Evolutionary conservation across 2,329 filamentous ascomycete species (phyloP).

Genomic region (Xylaria sp.): DNA sequence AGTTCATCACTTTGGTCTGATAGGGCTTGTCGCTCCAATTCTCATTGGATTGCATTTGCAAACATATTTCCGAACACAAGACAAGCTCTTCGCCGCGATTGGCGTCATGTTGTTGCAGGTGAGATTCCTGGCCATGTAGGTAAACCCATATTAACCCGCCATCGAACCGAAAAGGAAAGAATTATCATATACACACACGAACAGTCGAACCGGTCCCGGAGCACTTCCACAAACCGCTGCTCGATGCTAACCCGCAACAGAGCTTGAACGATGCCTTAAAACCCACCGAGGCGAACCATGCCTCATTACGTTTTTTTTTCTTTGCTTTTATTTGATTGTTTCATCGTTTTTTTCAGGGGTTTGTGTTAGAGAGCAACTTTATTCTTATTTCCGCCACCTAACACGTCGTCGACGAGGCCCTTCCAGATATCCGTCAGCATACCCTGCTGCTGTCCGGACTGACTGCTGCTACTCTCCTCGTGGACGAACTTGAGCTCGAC

Average conservation of each 20-base stretch:
- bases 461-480: constrained; percentile 32
- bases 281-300: not conserved
- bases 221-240: constrained; percentile 27
- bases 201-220: constrained; percentile 20
- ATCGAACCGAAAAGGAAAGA: not conserved
- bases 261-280: constrained; percentile 19
- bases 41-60: not conserved
- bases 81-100: no score
- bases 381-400: constrained; percentile 32
- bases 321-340: constrained; percentile 19
- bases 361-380: constrained; percentile 33
- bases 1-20: not conserved
- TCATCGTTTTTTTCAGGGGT: not conserved
- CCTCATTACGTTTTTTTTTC: not conserved
- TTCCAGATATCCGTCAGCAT: constrained; percentile 60
- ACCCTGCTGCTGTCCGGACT: constrained; percentile 40
- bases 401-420: constrained; percentile 57
- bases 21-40: not conserved
- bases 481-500: constrained; percentile 58
- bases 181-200: constrained; percentile 23
- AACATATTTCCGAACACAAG: no score
- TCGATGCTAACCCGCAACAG: constrained; percentile 16
- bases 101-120: no score
- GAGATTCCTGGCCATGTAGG: no score
- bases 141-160: not conserved